Evolutionary conservation across 75 land plant species (phyloP), one percentile per base, ranked within the genome.

Genomic region (Picea glauca): DNA sequence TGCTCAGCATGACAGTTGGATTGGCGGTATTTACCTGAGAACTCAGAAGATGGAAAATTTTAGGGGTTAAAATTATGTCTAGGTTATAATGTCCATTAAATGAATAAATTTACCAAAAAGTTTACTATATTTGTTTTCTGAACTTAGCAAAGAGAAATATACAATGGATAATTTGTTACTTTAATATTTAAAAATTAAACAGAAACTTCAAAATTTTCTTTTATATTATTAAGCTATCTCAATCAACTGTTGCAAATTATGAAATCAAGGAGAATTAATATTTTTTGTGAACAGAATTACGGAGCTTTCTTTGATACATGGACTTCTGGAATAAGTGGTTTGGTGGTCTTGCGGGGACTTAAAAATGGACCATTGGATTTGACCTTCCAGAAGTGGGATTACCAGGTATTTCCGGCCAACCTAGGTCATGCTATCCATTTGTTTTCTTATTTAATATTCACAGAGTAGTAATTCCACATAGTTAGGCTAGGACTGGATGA

Each of bases 1-100:
- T 94, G 20, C 83, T 94, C 13, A 88, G 88, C 72, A 82, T 82
- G 54, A 94, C 97, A 7, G 86, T 92, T 80, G 92, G 92, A 30
- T 61, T 88, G 65, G 88, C 78, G 87, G 76, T 62, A 62, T 62
- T 62, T 18, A 21, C 7, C 23, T 20, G 63, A 62, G 4, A 62
- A 50, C 12, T 50, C 56, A 0, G 12, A 50, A 50, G 11, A 50
- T 8, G 11, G 9, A 50, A 50, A 5, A 50, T 9, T 50, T 50
- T 50, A 9, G 11, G 56, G 56, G 56, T 50, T 9, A 50, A 50
- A 9, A 50, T 50, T 50, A 50, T 50, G 1, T 8, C 12, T 50
- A 50, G 11, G 0, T 9, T 50, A 50, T 9, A 50, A 50, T 50
- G 12, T 50, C 56, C 11, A 50, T 50, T 50, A 50, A 9, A 50